phyloP scores from a whole-genome alignment of 345 rosid genomes.

The Crucihimalaya himalaica region DNA sequence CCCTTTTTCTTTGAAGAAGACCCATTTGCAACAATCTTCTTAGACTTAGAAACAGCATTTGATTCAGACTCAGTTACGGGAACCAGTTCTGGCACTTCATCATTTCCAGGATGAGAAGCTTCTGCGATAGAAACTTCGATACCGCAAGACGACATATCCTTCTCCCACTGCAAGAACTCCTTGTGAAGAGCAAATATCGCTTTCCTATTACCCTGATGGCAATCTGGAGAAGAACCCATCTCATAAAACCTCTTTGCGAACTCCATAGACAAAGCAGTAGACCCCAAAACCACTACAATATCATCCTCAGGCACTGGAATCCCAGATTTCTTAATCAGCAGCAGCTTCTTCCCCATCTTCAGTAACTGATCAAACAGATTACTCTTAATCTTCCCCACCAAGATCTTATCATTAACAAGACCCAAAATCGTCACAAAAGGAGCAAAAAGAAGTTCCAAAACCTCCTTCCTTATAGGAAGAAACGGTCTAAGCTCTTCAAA shows the following conservation, averaged over 20 bases:
- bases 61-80: slow-evolving; percentile 43
- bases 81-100: slow-evolving; percentile 59
- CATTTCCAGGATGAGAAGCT: slow-evolving; percentile 33
- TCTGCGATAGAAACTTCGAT: slow-evolving; percentile 50
- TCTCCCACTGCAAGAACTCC: slow-evolving; percentile 75
- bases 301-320: slow-evolving; percentile 46
- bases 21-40: slow-evolving; percentile 39
- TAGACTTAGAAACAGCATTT: slow-evolving; percentile 25
- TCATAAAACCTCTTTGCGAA: slow-evolving; percentile 68
- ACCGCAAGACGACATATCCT: slow-evolving; percentile 52
- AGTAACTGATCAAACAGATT: slow-evolving; percentile 67
- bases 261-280: slow-evolving; percentile 56
- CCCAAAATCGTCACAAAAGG: slow-evolving; percentile 61
- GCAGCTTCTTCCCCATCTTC: slow-evolving; percentile 54
- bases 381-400: slow-evolving; percentile 71
- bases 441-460: slow-evolving; percentile 49
- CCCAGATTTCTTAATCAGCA: slow-evolving; percentile 54
- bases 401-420: slow-evolving; percentile 59
- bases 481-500: slow-evolving; percentile 71
- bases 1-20: slow-evolving; percentile 36
- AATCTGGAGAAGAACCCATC: slow-evolving; percentile 69
- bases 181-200: slow-evolving; percentile 59
- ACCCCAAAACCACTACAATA: slow-evolving; percentile 60
- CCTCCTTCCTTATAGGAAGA: slow-evolving; percentile 60
- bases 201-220: slow-evolving; percentile 90